Evolutionary conservation across 768 basidiomycete genomes (phyloP).

Genomic region (Suillus alpinus): DNA sequence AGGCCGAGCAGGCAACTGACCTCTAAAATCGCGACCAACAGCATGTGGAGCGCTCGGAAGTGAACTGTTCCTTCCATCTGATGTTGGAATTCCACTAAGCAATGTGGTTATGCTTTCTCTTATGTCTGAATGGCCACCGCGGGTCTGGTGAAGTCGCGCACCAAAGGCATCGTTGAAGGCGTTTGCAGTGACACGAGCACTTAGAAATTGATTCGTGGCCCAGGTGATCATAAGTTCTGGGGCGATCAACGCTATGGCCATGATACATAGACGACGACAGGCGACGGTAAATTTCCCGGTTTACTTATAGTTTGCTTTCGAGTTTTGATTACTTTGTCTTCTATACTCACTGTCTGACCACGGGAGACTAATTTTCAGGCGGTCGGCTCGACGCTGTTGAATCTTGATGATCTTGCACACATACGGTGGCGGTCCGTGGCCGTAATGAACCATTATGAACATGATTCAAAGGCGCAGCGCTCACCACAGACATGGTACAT

Average conservation of each 20-base stretch:
- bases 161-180: background rate
- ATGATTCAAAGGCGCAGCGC: background rate
- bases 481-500: background rate
- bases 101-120: background rate
- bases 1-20: background rate
- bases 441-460: too few species aligned
- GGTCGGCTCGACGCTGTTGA: too few species aligned
- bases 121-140: background rate
- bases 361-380: too few species aligned
- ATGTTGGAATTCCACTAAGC: background rate
- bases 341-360: too few species aligned
- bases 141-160: background rate
- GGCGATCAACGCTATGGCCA: conserved; percentile 20
- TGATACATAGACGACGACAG: conserved; percentile 8
- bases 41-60: background rate
- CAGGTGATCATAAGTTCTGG: conserved; percentile 29
- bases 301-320: too few species aligned
- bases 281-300: conserved; percentile 1
- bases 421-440: too few species aligned
- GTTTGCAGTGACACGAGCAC: conserved; percentile 7
- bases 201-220: conserved; percentile 23
- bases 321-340: too few species aligned
- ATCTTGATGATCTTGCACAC: too few species aligned
- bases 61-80: background rate
- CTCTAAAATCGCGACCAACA: background rate